Evolutionary conservation across 257 asterid genomes (phyloP).

Genomic region (Gentiana straminea): DNA sequence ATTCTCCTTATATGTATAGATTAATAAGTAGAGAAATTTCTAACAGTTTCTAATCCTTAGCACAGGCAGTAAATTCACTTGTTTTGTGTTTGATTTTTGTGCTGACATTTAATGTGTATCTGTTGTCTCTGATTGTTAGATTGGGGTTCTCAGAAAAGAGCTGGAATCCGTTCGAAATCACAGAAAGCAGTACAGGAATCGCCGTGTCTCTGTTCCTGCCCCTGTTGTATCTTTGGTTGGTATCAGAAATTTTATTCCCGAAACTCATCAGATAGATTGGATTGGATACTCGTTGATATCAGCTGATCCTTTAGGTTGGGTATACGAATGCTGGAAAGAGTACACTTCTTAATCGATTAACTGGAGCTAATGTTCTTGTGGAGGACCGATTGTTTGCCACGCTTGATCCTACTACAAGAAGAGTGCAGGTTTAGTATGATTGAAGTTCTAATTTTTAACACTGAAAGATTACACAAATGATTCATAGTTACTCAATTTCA

Average conservation of each 20-base stretch:
- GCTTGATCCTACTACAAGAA: slow-evolving; percentile 97
- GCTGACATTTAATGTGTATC: neutral
- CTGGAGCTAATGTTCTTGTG: slow-evolving; percentile 93
- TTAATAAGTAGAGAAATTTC: no score
- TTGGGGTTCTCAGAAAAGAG: slow-evolving; percentile 82
- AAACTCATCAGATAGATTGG: neutral
- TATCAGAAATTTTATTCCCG: slow-evolving; percentile 3
- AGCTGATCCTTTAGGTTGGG: slow-evolving; percentile 58
- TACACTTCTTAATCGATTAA: slow-evolving; percentile 71
- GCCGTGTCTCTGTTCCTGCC: slow-evolving; percentile 62
- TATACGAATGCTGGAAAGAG: slow-evolving; percentile 99
- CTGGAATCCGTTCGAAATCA: slow-evolving; percentile 95
- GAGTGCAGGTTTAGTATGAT: slow-evolving; percentile 57
- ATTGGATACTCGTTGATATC: neutral
- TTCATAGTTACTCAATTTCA: neutral
- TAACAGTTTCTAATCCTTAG: no score
- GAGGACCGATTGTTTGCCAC: slow-evolving; percentile 93
- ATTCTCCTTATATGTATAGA: no score
- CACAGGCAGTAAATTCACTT: neutral
- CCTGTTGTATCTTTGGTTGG: slow-evolving; percentile 96
- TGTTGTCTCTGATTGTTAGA: slow-evolving; percentile 30
- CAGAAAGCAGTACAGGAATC: slow-evolving; percentile 85
- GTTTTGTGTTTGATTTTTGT: neutral
- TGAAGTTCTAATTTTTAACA: neutral
- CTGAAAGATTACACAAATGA: slow-evolving; percentile 1